Percentiles rank a stretch among this genome's conserved stretches.
Evolutionary conservation across 2,329 filamentous ascomycete species (phyloP).

Genomic region (Aspergillus quadrilineatus): DNA sequence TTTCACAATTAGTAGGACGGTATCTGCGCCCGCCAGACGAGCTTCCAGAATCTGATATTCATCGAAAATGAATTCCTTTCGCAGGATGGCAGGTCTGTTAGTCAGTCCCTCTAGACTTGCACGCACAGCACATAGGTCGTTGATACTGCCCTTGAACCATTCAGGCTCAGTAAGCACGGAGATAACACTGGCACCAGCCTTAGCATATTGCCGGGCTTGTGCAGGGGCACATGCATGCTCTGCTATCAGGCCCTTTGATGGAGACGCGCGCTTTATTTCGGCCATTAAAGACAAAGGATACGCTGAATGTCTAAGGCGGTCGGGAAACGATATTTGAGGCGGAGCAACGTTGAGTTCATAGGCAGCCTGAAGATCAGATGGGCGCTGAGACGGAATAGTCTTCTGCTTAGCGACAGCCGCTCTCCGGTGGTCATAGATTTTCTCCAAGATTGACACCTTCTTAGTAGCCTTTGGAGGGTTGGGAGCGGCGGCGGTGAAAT

Average conservation of each 20-base stretch:
- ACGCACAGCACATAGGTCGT: slow-evolving; percentile 83
- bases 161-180: slow-evolving; percentile 98
- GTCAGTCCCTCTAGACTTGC: slow-evolving; percentile 88
- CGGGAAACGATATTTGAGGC: slow-evolving; percentile 75
- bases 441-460: slow-evolving; percentile 82
- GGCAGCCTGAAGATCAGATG: slow-evolving; percentile 77
- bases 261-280: slow-evolving; percentile 94
- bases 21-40: slow-evolving; percentile 87
- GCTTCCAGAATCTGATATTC: slow-evolving; percentile 98
- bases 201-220: slow-evolving; percentile 87
- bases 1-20: slow-evolving; percentile 93
- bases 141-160: slow-evolving; percentile 98
- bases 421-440: slow-evolving; percentile 82
- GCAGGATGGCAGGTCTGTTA: slow-evolving; percentile 84
- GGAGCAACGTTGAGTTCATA: slow-evolving; percentile 84
- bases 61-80: slow-evolving; percentile 97
- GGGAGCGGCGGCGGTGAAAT: slow-evolving; percentile 17
- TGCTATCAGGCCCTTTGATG: slow-evolving; percentile 93
- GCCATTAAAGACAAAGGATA: slow-evolving; percentile 93
- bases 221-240: slow-evolving; percentile 81
- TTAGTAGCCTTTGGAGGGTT: slow-evolving; percentile 47
- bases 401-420: slow-evolving; percentile 77
- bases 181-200: slow-evolving; percentile 93
- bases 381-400: slow-evolving; percentile 77
- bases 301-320: slow-evolving; percentile 74